Base-by-base conservation (phyloP, 2,329 filamentous ascomycete species). In the Verticillium isaacii region DNA sequence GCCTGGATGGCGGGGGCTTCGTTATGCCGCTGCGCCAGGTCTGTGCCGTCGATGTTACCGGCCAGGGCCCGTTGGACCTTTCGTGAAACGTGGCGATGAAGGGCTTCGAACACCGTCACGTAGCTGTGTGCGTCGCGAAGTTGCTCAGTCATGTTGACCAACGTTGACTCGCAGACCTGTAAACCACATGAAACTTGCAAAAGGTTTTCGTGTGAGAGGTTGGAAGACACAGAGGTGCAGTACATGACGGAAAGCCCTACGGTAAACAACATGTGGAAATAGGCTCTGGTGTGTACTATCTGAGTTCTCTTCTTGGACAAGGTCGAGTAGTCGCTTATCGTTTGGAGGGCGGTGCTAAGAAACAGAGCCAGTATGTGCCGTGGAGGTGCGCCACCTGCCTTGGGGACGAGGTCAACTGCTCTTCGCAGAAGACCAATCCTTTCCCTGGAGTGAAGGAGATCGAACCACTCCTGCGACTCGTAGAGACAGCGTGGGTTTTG, bases 221-320 rank as follows among this genome's bases (percentile, higher is more conserved):
- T 41, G 14, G 58, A 41, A 5, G 62, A 50, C 1, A 64, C 41
- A 0, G 69, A 68, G 7, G 69, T 60, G 58, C 68, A 68, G 61
- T 70, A 73, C 61, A 78, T 72, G 1, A 77, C 68, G 5, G 71
- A 75, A 0, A 81, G 62, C 0, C 78, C 79, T 2, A 78, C 77
- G 0, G 78, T 78, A 56, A 81, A 81, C 2, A 81, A 74, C 56
- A 77, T 74, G 58, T 82, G 79, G 32, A 82, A 81, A 63, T 82
- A 82, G 56, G 76, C 79, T n/a, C 78, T 69, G 0, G 79, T 80
- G 60, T 75, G 78, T 0, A 76, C 79, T 39, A 80, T 77, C 14
- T 71, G 68, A 2, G 68, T 69, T 2, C 68, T 68, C 4, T 73
- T 41, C 23, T 60, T 66, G 39, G 71, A 75, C 17, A 81, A 65